These are phyloP conservation scores for Globisporangium orthogonon DNA, from an alignment of 352 stramenopile species.

Conservation along the genomic window DNA sequence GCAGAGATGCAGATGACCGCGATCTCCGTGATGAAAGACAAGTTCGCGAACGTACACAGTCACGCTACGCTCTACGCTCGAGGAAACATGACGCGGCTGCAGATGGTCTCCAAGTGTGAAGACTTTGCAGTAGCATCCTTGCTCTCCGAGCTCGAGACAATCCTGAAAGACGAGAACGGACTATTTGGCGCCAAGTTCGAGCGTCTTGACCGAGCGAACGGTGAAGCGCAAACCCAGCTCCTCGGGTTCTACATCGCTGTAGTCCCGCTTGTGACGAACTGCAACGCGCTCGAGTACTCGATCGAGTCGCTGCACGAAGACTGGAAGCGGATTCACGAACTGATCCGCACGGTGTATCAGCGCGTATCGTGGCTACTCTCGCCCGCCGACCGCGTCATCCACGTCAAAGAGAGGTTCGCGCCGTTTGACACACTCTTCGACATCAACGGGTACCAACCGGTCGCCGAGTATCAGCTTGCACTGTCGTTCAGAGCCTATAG, in stretches of 20 bases:
- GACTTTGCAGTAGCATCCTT: constrained; percentile 32
- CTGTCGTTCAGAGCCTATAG: constrained; percentile 36
- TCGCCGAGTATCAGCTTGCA: constrained; percentile 13
- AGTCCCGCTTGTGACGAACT: constrained; percentile 36
- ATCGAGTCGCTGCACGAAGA: constrained; percentile 28
- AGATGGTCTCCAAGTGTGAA: constrained; percentile 44
- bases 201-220: constrained; percentile 18
- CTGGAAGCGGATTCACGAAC: constrained; percentile 17
- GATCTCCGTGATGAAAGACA: constrained; percentile 42
- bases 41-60: constrained; percentile 27
- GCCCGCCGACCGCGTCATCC: constrained; percentile 19
- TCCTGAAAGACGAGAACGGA: constrained; percentile 29
- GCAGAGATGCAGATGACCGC: constrained; percentile 43
- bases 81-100: constrained; percentile 24
- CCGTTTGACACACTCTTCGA: constrained; percentile 28
- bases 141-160: constrained; percentile 43
- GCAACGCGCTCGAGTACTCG: constrained; percentile 46
- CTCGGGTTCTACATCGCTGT: constrained; percentile 41
- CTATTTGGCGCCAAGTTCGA: constrained; percentile 29
- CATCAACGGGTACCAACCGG: constrained; percentile 6
- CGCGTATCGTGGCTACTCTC: constrained; percentile 26
- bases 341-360: constrained; percentile 17
- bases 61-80: constrained; percentile 24
- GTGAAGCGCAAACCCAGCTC: constrained; percentile 21
- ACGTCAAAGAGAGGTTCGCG: constrained; percentile 25